These are phyloP conservation scores for Exophiala xenobiotica DNA, from an alignment of 2,329 filamentous ascomycete species.

Conservation along the genomic window DNA sequence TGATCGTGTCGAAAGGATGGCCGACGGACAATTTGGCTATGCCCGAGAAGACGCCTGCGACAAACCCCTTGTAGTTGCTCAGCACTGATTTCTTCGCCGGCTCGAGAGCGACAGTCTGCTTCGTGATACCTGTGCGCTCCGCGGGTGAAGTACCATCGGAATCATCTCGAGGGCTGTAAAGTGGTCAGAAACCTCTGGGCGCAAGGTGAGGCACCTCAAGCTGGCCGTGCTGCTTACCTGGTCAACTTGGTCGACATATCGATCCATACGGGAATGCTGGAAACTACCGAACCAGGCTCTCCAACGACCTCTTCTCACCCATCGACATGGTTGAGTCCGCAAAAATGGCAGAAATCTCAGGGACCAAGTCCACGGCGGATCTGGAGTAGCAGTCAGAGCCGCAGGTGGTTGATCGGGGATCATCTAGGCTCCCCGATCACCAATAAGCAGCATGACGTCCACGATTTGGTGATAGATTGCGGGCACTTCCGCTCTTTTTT, in stretches of 20 bases:
- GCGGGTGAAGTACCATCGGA: not conserved
- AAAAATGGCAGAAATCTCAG: not conserved
- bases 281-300: conserved; percentile 3
- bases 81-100: conserved; percentile 9
- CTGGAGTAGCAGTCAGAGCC: not conserved
- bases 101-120: not conserved
- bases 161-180: conserved; percentile 9
- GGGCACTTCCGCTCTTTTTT: not conserved
- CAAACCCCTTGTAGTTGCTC: conserved; percentile 86
- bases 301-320: not conserved
- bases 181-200: no score
- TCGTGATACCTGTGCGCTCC: not conserved
- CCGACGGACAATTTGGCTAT: conserved; percentile 71
- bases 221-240: conserved; percentile 7
- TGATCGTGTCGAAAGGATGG: conserved; percentile 85
- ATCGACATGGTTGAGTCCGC: not conserved
- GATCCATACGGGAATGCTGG: conserved; percentile 12
- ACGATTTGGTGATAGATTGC: not conserved
- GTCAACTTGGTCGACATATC: conserved; percentile 17
- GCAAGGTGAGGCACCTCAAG: not conserved
- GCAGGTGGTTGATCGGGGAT: conserved; percentile 9
- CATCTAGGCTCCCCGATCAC: conserved; percentile 21
- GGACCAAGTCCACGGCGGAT: not conserved
- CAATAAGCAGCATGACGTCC: conserved; percentile 5
- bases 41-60: conserved; percentile 92